phyloP scores from a whole-genome alignment of 139 green algal genomes.

The Haematococcus lacustris region DNA sequence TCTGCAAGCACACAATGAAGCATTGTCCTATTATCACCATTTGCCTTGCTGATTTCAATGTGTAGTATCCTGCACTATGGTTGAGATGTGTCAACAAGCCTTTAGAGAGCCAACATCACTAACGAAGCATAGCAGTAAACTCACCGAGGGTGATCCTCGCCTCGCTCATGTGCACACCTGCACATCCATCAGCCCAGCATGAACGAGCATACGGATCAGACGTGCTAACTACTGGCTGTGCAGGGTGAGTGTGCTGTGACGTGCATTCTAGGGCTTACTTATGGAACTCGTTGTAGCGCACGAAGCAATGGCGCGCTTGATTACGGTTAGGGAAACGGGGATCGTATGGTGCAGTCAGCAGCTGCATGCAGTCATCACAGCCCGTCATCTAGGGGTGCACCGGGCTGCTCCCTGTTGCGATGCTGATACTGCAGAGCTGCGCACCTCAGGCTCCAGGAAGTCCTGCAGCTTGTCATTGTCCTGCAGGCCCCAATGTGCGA shows the following conservation, averaged over 20 bases:
- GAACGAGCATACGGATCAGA: too few species aligned
- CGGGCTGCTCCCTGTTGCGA: too few species aligned
- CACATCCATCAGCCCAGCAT: neutral
- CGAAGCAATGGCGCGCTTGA: slow-evolving; percentile 86
- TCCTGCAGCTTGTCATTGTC: slow-evolving; percentile 24
- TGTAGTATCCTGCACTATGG: neutral
- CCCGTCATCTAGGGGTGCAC: too few species aligned
- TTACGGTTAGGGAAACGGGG: slow-evolving; percentile 83
- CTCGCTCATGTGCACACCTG: slow-evolving; percentile 62
- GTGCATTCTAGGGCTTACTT: slow-evolving; percentile 45
- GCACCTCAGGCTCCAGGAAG: slow-evolving; percentile 35
- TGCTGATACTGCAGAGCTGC: neutral
- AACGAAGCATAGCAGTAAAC: neutral
- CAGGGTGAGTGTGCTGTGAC: neutral
- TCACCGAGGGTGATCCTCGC: slow-evolving; percentile 59
- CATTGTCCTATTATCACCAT: neutral
- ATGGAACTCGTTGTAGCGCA: slow-evolving; percentile 88
- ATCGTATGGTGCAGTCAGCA: slow-evolving; percentile 70
- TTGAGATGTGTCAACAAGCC: neutral
- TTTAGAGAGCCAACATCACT: neutral
- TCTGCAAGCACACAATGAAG: neutral
- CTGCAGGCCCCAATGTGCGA: too few species aligned
- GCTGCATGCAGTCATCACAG: too few species aligned
- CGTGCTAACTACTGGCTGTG: too few species aligned
- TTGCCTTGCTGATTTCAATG: neutral